These are phyloP conservation scores for Dactylellina sp. DNA, from an alignment of 2,329 filamentous ascomycete genomes.

Conservation along the genomic window DNA sequence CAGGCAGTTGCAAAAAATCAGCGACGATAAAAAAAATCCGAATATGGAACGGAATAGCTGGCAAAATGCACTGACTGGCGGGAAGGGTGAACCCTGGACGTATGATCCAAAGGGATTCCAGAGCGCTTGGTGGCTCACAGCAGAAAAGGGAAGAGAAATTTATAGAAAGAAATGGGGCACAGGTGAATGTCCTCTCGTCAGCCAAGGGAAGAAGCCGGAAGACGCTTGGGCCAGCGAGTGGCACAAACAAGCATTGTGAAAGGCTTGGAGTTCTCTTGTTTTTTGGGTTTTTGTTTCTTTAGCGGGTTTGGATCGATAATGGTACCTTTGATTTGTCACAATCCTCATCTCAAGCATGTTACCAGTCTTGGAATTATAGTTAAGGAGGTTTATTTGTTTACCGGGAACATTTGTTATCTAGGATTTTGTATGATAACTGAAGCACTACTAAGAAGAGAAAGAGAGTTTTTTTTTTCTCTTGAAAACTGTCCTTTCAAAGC, in stretches of 20 bases:
- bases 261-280: neutral
- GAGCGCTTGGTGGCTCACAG: constrained; percentile 57
- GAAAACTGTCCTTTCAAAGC: constrained; percentile 13
- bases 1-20: constrained; percentile 61
- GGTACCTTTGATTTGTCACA: neutral
- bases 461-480: too few species aligned
- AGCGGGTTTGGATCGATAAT: neutral
- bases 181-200: constrained; percentile 34
- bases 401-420: too few species aligned
- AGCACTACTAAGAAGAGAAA: too few species aligned
- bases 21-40: neutral
- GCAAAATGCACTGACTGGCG: constrained; percentile 68
- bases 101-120: constrained; percentile 63
- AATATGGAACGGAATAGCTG: constrained; percentile 67
- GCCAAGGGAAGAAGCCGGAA: constrained; percentile 28
- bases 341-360: neutral
- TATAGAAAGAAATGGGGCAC: constrained; percentile 60
- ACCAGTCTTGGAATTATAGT: too few species aligned
- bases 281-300: neutral
- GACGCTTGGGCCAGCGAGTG: constrained; percentile 45
- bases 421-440: too few species aligned
- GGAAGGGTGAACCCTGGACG: constrained; percentile 69
- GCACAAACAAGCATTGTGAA: neutral
- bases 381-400: too few species aligned
- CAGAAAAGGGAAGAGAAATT: constrained; percentile 56